phyloP scores from a whole-genome alignment of 345 rosid genomes.

The Syzygium aromaticum region DNA sequence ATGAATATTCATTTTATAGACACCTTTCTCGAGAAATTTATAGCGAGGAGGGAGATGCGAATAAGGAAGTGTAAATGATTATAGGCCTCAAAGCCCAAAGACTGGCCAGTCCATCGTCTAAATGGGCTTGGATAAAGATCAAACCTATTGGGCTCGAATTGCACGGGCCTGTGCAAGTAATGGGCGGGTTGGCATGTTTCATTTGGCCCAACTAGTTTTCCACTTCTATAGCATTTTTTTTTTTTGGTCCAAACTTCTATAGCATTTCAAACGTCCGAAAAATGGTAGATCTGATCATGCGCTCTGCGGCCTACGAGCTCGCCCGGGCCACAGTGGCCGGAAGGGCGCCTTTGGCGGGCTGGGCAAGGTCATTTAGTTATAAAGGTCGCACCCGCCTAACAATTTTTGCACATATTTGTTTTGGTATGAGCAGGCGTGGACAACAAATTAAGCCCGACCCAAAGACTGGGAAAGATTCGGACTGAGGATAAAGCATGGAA shows the following conservation, averaged over 20 bases:
- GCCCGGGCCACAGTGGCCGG: too few species aligned
- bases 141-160: not conserved
- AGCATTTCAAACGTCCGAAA: not conserved
- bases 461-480: not conserved
- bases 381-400: not conserved
- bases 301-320: not conserved
- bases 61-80: not conserved
- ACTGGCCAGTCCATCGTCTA: not conserved
- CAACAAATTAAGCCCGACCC: not conserved
- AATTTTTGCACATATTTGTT: not conserved
- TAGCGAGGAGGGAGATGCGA: not conserved
- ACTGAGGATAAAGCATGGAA: not conserved
- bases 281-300: not conserved
- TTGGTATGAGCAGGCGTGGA: not conserved
- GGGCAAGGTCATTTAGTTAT: not conserved
- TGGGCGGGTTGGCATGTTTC: too few species aligned
- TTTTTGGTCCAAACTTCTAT: too few species aligned
- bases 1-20: not conserved
- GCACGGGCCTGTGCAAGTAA: not conserved
- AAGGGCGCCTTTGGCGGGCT: not conserved
- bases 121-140: not conserved
- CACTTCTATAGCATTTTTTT: not conserved
- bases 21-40: not conserved
- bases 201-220: not conserved
- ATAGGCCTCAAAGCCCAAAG: not conserved